Evolutionary conservation across 495 filamentous ascomycete genomes (phyloP), one percentile per base, ranked within the genome.

Genomic region (Cetradonia linearis): DNA sequence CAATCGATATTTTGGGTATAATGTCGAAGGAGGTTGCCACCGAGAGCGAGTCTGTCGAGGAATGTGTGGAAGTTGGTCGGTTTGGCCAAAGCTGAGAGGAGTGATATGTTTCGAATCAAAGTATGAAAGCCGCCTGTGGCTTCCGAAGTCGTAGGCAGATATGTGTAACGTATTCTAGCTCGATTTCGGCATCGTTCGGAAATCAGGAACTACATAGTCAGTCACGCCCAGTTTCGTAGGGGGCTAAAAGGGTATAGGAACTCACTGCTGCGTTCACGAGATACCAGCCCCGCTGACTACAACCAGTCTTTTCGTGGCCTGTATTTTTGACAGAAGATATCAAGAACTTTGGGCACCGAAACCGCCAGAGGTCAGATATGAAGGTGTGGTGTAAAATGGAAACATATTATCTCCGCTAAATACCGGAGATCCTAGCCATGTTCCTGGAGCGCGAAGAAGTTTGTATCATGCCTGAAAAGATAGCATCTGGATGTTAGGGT

Each of bases 221-320:
- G 48, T 52, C 30, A 33, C 25, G 23, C 48, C 48, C n/a, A 52
- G 48, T 3, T 28, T 28, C 48, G 6, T n/a, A 18, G 40, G 40
- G 6, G 40, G 40, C 6, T 44, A 52, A 52, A 52, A 52, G 2
- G 8, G 23, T 23, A 52, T 52, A 16, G 48, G 40, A 44, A 44
- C 48, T 28, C 30, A 52, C 48, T 33, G 48, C 48, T 52, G 48
- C 48, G 30, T 52, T 52, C 25, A 52, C 48, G 48, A 52, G 48
- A 52, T 52, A 27, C 48, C 48, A 33, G 48, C 48, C 23, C 48
- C 48, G 11, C 25, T 52, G 16, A 52, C 25, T 23, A 52, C 48
- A 27, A 52, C 14, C 25, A 52, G 4, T 28, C 30, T 52, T 27
- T 52, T 52, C 25, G 48, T 52, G 48, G 14, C 30, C 48, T 52